Conservation (phyloP, 495 filamentous ascomycete genomes). For the Aspergillus ostianus region DNA sequence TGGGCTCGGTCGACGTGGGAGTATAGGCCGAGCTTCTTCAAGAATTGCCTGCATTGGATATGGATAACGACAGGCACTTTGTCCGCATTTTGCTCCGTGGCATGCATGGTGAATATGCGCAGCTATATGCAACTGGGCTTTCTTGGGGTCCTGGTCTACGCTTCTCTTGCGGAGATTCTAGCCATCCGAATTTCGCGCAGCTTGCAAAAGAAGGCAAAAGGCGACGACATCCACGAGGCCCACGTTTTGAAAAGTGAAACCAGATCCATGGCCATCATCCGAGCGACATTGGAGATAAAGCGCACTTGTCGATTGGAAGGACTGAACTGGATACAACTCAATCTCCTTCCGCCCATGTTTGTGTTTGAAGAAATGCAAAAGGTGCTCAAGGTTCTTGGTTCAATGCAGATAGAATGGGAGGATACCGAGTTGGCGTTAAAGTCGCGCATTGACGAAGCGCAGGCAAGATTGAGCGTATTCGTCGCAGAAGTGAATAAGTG, state of each 20-base stretch:
- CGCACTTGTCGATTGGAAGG: conserved; percentile 19
- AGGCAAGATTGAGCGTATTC: not conserved
- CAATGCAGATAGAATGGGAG: not conserved
- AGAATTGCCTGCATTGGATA: conserved; percentile 3
- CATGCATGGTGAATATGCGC: conserved; percentile 36
- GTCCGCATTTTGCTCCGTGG: conserved; percentile 26
- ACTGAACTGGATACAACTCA: conserved; percentile 26
- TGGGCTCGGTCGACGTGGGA: conserved; percentile 34
- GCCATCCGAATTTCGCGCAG: conserved; percentile 25
- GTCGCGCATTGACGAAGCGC: not conserved
- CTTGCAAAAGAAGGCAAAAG: conserved; percentile 22
- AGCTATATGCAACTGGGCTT: conserved; percentile 28
- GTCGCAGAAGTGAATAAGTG: not conserved
- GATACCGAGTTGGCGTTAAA: not conserved
- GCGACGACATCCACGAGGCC: conserved; percentile 1
- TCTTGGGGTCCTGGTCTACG: conserved; percentile 24
- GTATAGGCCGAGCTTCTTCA: conserved; percentile 16
- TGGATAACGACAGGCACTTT: conserved; percentile 27
- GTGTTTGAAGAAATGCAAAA: conserved; percentile 26
- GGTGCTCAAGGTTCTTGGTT: not conserved
- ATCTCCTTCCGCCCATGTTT: conserved; percentile 19
- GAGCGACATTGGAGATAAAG: conserved; percentile 17
- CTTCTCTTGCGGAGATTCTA: conserved; percentile 27
- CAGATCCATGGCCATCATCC: not conserved
- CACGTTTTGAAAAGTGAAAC: conserved; percentile 1